Evolutionary conservation across 2,329 filamentous ascomycete species (phyloP).

Genomic region (Teratosphaeriaceae sp.): DNA sequence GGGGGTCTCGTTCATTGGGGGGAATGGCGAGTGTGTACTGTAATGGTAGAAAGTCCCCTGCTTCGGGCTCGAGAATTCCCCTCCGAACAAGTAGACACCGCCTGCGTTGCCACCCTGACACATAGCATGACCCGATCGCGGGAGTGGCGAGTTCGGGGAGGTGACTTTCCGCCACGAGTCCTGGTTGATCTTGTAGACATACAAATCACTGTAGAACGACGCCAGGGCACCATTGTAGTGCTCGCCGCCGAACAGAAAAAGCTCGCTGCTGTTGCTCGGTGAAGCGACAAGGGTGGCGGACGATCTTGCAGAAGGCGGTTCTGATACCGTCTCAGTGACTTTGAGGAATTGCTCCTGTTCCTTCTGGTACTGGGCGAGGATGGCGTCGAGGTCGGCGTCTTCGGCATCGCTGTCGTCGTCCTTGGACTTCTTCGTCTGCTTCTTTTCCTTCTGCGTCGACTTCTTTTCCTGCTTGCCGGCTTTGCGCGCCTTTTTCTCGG

Average conservation of each 20-base stretch:
- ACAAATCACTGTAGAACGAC: slow-evolving; percentile 61
- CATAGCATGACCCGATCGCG: slow-evolving; percentile 90
- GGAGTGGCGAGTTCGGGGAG: slow-evolving; percentile 83
- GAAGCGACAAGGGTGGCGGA: slow-evolving; percentile 79
- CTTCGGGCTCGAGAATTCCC: slow-evolving; percentile 93
- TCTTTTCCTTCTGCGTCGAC: slow-evolving; percentile 73
- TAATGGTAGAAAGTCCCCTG: slow-evolving; percentile 99
- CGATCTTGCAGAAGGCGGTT: slow-evolving; percentile 68
- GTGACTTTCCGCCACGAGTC: slow-evolving; percentile 90
- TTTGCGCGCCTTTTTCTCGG: slow-evolving; percentile 23
- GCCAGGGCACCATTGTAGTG: slow-evolving; percentile 90
- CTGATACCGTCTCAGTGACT: slow-evolving; percentile 71
- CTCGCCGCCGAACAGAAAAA: slow-evolving; percentile 91
- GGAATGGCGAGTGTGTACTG: no score
- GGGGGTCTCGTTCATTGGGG: no score
- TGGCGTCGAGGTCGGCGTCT: slow-evolving; percentile 86
- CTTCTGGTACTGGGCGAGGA: slow-evolving; percentile 86
- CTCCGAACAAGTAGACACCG: slow-evolving; percentile 86
- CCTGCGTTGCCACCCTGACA: slow-evolving; percentile 80
- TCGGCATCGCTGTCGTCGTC: slow-evolving; percentile 81
- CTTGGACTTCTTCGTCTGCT: slow-evolving; percentile 59
- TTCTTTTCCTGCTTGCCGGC: slow-evolving; percentile 49
- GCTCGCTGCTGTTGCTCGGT: slow-evolving; percentile 76
- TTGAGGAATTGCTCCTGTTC: slow-evolving; percentile 91
- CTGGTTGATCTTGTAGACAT: slow-evolving; percentile 66